These are phyloP conservation scores for Cercospora zeae-maydis DNA, from an alignment of 2,329 filamentous ascomycete genomes.

Conservation along the genomic window DNA sequence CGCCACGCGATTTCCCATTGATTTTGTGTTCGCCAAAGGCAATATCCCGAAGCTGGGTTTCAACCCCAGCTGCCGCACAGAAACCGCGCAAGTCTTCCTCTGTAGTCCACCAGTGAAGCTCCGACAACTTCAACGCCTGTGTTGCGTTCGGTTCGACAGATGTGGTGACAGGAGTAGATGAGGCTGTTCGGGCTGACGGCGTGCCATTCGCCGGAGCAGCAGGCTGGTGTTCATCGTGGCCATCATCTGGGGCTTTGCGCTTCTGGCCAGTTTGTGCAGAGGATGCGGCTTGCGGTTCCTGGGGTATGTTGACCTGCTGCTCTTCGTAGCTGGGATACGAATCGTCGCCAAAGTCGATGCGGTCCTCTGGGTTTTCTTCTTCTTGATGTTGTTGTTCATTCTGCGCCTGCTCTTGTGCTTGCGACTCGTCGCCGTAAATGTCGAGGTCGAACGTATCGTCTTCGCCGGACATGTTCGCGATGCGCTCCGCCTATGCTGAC, in stretches of 20 bases:
- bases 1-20: slow-evolving; percentile 96
- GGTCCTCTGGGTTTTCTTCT: slow-evolving; percentile 22
- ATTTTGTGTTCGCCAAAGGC: slow-evolving; percentile 99
- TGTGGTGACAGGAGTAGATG: slow-evolving; percentile 68
- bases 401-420: slow-evolving; percentile 24
- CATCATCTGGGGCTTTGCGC: slow-evolving; percentile 58
- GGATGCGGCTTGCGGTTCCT: slow-evolving; percentile 16
- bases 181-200: slow-evolving; percentile 58
- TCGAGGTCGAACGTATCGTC: slow-evolving; percentile 70
- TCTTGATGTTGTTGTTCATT: slow-evolving; percentile 31
- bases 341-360: slow-evolving; percentile 27
- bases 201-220: slow-evolving; percentile 50
- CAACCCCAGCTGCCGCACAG: slow-evolving; percentile 65
- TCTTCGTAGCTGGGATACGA: background rate
- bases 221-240: slow-evolving; percentile 40
- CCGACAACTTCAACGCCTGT: slow-evolving; percentile 76
- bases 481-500: slow-evolving; percentile 13
- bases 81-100: slow-evolving; percentile 93
- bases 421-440: slow-evolving; percentile 61
- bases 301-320: slow-evolving; percentile 20
- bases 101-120: slow-evolving; percentile 94
- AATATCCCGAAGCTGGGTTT: slow-evolving; percentile 83
- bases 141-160: slow-evolving; percentile 58
- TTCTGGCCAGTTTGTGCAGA: slow-evolving; percentile 56
- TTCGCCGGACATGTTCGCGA: slow-evolving; percentile 46